Evolutionary conservation across 2,329 filamentous ascomycete species (phyloP), one percentile per base, ranked within the genome.

Genomic region (Coleophoma crateriformis): DNA sequence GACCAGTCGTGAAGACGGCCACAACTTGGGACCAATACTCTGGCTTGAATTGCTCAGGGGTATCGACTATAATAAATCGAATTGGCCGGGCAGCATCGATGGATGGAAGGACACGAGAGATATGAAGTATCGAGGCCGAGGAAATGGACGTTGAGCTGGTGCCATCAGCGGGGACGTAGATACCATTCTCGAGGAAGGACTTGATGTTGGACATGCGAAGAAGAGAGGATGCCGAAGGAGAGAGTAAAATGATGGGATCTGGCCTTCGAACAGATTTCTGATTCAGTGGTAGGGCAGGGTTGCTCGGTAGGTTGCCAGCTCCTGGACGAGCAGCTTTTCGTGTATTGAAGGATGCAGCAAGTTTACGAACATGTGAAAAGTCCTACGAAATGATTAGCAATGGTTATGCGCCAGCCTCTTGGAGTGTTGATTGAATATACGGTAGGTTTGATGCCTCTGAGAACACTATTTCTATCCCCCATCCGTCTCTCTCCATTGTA

Each of bases 1-100:
- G 94, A 33, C 94, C 94, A 0, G 94, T 99, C 0, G 94, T 99
- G 71, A 99, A 97, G 50, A 99, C 91, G 12, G 88, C 94, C 2
- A 96, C 94, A 7, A 99, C 87, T 46, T 91, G 85, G 62, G 85
- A 85, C 94, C 94, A 99, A 74, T 97, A 96, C 65, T 97, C 91
- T 0, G 94, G 94, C 68, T 96, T 95, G 79, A 99, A 99, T 67
- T 94, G 87, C 64, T 95, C 86, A 0, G 91, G 88, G 15, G 85
- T 87, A 67, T 99, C 94, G 48, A 97, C 92, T 37, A 99, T 83
- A 64, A 97, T 95, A 74, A 99, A 99, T 43, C 91, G 88, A 63
- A 94, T 82, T 1, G 90, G 85, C 14, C 86, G 83, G 47, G 75
- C 72, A 3, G 85, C 74, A 63, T 89, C 83, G 57, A 94, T 78